Evolutionary conservation across 2,329 filamentous ascomycete genomes (phyloP), one percentile per base, ranked within the genome.

Genomic region (Magnaporthiopsis incrustans): DNA sequence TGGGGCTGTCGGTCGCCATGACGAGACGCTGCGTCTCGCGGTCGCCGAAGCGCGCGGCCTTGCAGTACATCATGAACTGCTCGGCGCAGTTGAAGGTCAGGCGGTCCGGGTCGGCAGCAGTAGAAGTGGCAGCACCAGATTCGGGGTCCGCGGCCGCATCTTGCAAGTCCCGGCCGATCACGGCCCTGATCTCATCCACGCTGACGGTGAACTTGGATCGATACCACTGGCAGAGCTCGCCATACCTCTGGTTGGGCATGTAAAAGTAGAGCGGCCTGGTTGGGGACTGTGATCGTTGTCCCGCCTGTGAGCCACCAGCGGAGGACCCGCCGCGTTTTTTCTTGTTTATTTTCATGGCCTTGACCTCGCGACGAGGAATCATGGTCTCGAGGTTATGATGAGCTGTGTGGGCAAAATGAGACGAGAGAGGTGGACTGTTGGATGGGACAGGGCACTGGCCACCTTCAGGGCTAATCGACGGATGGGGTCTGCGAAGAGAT

Each of bases 61-160:
- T 77, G 71, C 74, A 75, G 67, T 73, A 77, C 76, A 77, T 77
- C 75, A 77, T 77, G 67, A 38, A 38, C 35, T 38, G 35, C 14
- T 38, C 35, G 35, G 35, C 73, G 63, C 73, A 76, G 64, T 65
- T 68, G 67, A 78, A 77, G 4, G 67, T 69, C 63, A 76, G 69
- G 60, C 61, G 64, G 50, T 66, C 64, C 66, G 57, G 64, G 32
- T 11, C 38, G 44, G 15, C n/a, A 6, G 50, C 14, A 15, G 15
- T 14, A 26, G 14, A 50, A 18, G 35, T 18, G 11, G 35, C 35
- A 18, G 14, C 35, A 38, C 35, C 35, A 38, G 35, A 18, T 15
- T 38, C 35, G 14, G 35, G 14, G 14, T 38, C 35, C 35, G 3
- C 35, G 35, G 3, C 35, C 35, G 57, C 22, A 11, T 62, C 64